Evolutionary conservation across 2,329 filamentous ascomycete genomes (phyloP), one percentile per base, ranked within the genome.

Genomic region (Fusarium protoensiforme): DNA sequence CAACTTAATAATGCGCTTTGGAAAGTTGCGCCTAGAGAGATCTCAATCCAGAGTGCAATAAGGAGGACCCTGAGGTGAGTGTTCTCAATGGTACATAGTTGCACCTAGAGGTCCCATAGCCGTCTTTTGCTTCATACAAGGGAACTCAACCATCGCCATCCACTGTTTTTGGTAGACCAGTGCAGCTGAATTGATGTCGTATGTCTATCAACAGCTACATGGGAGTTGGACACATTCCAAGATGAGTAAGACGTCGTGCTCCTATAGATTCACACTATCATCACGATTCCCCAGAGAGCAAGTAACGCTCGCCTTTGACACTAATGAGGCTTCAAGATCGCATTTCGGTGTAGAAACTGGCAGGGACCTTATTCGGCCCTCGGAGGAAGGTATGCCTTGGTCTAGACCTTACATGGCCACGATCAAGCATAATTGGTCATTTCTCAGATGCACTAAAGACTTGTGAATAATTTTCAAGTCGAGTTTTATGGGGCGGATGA

Each of bases 381-480:
- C 7, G 16, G 7, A n/a, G n/a, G 35, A 18, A 36, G 16, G 14
- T 7, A 18, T 36, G 16, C 2, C 5, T 36, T 16, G 16, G 35
- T 36, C 35, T 36, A 18, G 16, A 10, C 18, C 36, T 5, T 39
- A 8, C 35, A n/a, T n/a, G 16, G 8, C 4, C 4, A 18, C 16
- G 18, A 10, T n/a, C 7, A 38, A 38, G 36, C 18, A 38, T 7
- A n/a, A 10, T 38, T 38, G 16, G 16, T 7, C 14, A 16, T 36
- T 18, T 36, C 33, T 14, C 14, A 4, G 36, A 20, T 39, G 36
- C 36, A 10, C 9, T 39, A 38, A 36, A 8, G 27, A 1, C 3
- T 38, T 38, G 1, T 4, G 9, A 4, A 11, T 2, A 39, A n/a
- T 1, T 10, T n/a, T n/a, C 18, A n/a, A 11, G 18, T n/a, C 2